A percentile compares a stretch with the other conserved stretches of the same genome.
phyloP scores from a whole-genome alignment of 164 flowering plant species.

The Nymphaea colorata region DNA sequence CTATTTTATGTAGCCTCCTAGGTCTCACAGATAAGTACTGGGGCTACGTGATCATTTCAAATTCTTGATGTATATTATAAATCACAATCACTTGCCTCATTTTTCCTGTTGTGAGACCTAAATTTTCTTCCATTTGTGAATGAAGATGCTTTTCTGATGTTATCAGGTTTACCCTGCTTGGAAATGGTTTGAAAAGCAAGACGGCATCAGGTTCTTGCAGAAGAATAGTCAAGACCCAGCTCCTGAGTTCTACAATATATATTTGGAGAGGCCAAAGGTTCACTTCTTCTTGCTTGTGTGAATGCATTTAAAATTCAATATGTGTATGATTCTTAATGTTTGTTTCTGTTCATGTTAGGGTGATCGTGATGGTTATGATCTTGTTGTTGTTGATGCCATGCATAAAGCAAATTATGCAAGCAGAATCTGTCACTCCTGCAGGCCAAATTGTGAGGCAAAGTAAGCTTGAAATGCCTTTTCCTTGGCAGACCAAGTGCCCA shows the following conservation, averaged over 20 bases:
- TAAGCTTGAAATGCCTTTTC: slow-evolving; percentile 23
- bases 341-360: slow-evolving; percentile 36
- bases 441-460: slow-evolving; percentile 99
- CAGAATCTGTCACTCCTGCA: slow-evolving; percentile 96
- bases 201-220: slow-evolving; percentile 89
- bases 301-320: background rate
- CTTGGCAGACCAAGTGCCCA: background rate
- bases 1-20: no score
- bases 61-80: no score
- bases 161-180: slow-evolving; percentile 91
- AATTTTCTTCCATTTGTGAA: no score
- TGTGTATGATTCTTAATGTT: background rate
- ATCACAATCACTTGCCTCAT: no score
- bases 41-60: no score
- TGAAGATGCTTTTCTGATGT: background rate
- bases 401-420: slow-evolving; percentile 99
- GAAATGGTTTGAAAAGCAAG: slow-evolving; percentile 99
- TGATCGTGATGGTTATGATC: slow-evolving; percentile 97
- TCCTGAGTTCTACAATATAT: slow-evolving; percentile 95
- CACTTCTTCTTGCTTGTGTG: background rate
- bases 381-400: slow-evolving; percentile 99
- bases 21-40: no score
- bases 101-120: no score
- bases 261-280: slow-evolving; percentile 99
- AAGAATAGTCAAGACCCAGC: slow-evolving; percentile 83